Evolutionary conservation across 2,329 filamentous ascomycete genomes (phyloP).

Genomic region (Hymenoscyphus repandus): DNA sequence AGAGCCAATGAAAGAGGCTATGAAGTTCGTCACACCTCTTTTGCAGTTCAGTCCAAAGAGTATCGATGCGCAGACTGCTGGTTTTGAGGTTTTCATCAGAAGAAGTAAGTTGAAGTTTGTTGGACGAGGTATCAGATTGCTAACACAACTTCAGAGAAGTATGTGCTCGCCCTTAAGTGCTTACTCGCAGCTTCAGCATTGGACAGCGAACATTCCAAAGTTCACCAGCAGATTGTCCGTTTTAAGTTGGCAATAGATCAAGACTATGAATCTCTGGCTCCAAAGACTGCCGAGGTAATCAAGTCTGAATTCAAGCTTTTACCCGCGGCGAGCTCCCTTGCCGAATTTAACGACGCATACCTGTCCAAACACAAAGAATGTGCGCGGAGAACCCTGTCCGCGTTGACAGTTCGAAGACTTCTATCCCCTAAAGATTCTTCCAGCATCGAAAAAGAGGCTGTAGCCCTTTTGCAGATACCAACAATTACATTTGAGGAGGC

Average conservation of each 20-base stretch:
- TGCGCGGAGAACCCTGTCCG: constrained; percentile 57
- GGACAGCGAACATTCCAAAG: constrained; percentile 61
- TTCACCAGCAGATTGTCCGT: constrained; percentile 69
- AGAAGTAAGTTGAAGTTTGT: constrained; percentile 56
- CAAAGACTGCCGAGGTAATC: constrained; percentile 64
- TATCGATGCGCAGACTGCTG: constrained; percentile 75
- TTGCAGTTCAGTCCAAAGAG: constrained; percentile 78
- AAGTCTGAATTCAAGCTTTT: constrained; percentile 61
- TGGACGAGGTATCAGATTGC: constrained; percentile 17
- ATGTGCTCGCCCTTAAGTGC: constrained; percentile 80
- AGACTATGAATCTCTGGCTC: constrained; percentile 40
- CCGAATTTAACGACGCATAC: constrained; percentile 63
- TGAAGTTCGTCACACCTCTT: constrained; percentile 78
- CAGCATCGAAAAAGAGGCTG: constrained; percentile 57
- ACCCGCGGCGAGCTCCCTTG: constrained; percentile 52
- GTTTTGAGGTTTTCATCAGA: constrained; percentile 85
- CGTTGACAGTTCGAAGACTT: constrained; percentile 52
- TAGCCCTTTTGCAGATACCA: constrained; percentile 49
- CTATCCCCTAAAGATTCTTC: constrained; percentile 52
- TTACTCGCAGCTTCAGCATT: constrained; percentile 68
- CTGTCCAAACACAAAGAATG: constrained; percentile 57
- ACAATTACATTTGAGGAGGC: constrained; percentile 52
- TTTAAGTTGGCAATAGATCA: constrained; percentile 60
- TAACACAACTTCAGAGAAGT: constrained; percentile 60
- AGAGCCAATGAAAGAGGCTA: constrained; percentile 77